Evolutionary conservation across 495 filamentous ascomycete species (phyloP), one percentile per base, ranked within the genome.

Genomic region (Podospora pseudopauciseta): DNA sequence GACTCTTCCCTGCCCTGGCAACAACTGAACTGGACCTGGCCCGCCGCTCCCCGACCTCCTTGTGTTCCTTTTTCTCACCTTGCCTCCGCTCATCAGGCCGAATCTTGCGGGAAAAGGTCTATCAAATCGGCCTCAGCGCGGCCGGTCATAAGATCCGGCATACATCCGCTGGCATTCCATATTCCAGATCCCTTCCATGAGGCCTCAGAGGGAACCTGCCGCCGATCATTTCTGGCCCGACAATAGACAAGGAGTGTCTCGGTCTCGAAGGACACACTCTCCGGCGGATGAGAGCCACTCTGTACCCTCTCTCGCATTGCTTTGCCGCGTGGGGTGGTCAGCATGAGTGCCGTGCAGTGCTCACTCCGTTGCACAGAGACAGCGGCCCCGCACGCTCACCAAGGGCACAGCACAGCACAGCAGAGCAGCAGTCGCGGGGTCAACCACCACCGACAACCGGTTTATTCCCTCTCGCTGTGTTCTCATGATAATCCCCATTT

Each of bases 141-240:
- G 63, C 63, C 67, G 30, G 13, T 54, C 27, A 23, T 32, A 13
- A 44, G 26, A 28, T 61, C 59, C 26, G 27, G 59, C 30, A 61
- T 16, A 28, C 20, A 61, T 7, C 59, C 59, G 30, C 26, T 61
- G 23, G 59, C 26, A 28, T 18, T 18, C 39, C 30, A 6, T 23
- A 23, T 32, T 32, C 20, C 59, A 4, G 59, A 28, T 61, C 16
- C 26, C 26, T 32, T 58, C 30, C 44, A 49, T n/a, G 59, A 66
- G 64, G 64, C 64, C 59, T 69, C 60, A 54, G 68, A 66, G 67
- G 68, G 64, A 66, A 57, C 57, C 39, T 23, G 39, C 39, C 39
- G 39, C 39, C 39, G 39, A 49, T 49, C 39, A 2, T 2, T 49
- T 49, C 39, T 16, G 13, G 59, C 7, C 6, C 5, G 20, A 18